Base-by-base conservation (phyloP, 192 early-diverging fungal species). In the Gamsiella multidivaricata region DNA sequence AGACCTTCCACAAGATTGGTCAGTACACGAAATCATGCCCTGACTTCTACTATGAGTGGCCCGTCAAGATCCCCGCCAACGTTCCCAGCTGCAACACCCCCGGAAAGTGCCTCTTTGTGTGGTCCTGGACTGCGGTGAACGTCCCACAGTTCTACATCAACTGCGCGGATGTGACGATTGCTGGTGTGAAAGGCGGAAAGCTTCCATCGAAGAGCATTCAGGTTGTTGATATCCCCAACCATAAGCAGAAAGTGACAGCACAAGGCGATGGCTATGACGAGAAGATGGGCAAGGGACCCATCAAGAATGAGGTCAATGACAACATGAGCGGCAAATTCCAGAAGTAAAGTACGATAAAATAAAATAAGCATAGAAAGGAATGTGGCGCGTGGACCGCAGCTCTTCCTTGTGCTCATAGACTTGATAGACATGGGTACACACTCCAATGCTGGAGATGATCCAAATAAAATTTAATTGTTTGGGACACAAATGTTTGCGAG, bases 111-210 rank as follows among this genome's bases (percentile, higher is more conserved):
- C 52, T 83, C 6, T 80, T 81, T 64, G 69, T 73, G 8, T 92
- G 91, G 90, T 63, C 83, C 25, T 78, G 46, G 65, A 92, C 88
- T 23, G 90, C 91, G 9, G 65, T 83, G 5, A 90, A 89, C 10
- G 86, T 89, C 62, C 86, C 88, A 47, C 91, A 93, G 80, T 91
- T 87, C 65, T 93, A 93, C 78, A 87, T 87, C 80, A 91, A 90
- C 82, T 92, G 91, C 63, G 91, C 88, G 18, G 90, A 92, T 81
- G 75, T 93, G 8, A 81, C 70, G 25, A 85, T 92, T 58, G 57
- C 61, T 2, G 87, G 88, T 17, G 54, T 66, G 1, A 41, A 2
- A 17, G 61, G 18, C 39, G 72, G 42, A 28, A 56, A 43, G 49
- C 72, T 69, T 53, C 73, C 23, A 5, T 15, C 41, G 4, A 46